Base-by-base conservation (phyloP, 495 filamentous ascomycete species). In the Daldinia decipiens region DNA sequence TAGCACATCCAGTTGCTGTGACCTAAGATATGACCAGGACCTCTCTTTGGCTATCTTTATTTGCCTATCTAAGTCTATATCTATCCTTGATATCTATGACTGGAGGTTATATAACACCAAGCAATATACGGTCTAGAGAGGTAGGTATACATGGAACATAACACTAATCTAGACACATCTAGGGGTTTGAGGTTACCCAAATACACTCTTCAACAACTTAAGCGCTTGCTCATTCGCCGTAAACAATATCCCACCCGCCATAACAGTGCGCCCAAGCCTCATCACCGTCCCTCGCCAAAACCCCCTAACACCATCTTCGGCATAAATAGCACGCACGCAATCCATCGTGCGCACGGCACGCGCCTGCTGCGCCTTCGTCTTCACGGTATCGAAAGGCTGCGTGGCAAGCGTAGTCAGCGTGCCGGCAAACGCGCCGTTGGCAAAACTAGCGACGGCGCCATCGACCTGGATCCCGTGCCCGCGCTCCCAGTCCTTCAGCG, bases 271-370 rank as follows among this genome's bases (percentile, higher is more conserved):
- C 1, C 88, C 86, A 24, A 91, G 70, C 60, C 89, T 81, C 89
- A 92, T 90, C 1, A 87, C 85, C 12, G 88, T 92, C 1, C 89
- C 89, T 45, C 84, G 82, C 89, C 89, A 92, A 67, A 91, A 88
- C 0, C 85, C 89, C 32, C 79, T 77, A 0, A 90, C 59, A 0
- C 89, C 89, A 70, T 85, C 83, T 68, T 90, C 87, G 0, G 72
- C 74, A 51, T 85, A 66, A 0, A 92, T 80, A 45, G 80, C 81
- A 51, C 76, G 74, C 12, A 86, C 77, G 3, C 87, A 89, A 29
- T 90, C 84, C 17, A 76, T 67, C 4, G 86, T 85, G 11, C 82
- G 83, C 24, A 84, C 85, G 5, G 82, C 83, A 61, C 84, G 68
- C 24, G 85, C 85, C 68, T 84, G 84, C 79, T 92, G 89, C 27